Conservation (phyloP, 139 green algal species). For the Marvania coccoides region DNA sequence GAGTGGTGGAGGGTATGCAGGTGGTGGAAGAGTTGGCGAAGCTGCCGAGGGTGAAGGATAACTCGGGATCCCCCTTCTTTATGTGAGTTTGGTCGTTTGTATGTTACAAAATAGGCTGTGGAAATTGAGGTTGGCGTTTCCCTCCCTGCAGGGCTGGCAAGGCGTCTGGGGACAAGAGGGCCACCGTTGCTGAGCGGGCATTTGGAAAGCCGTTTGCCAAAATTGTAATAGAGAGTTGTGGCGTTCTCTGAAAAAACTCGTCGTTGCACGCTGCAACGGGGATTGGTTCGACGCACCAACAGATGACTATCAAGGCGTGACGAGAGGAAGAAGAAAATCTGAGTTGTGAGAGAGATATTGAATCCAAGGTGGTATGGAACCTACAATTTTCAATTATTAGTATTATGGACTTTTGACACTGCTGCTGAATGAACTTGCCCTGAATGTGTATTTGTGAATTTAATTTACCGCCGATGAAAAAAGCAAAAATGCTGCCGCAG, state of each 20-base stretch:
- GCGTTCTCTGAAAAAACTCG: slow-evolving; percentile 5
- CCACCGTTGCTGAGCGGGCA: slow-evolving; percentile 41
- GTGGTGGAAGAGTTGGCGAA: slow-evolving; percentile 26
- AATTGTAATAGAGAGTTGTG: slow-evolving; percentile 33
- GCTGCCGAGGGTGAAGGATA: slow-evolving; percentile 46
- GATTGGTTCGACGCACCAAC: no score
- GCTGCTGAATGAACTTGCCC: no score
- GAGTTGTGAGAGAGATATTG: no score
- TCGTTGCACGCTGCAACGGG: no score
- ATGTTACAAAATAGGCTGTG: neutral
- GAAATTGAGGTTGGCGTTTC: neutral
- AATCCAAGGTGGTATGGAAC: no score
- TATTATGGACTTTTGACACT: no score
- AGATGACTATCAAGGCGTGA: no score
- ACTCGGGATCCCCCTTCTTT: slow-evolving; percentile 38
- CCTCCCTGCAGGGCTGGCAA: slow-evolving; percentile 33
- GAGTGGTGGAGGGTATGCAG: slow-evolving; percentile 43
- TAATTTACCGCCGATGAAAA: no score
- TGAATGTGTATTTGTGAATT: no score
- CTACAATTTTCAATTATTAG: no score
- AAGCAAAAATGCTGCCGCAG: no score
- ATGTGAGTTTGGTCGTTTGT: slow-evolving; percentile 11
- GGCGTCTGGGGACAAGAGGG: slow-evolving; percentile 40
- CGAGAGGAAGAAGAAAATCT: no score
- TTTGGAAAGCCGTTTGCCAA: slow-evolving; percentile 45